Evolutionary conservation across 371 early-diverging fungal genomes (phyloP).

Genomic region (Lichtheimia ramosa): DNA sequence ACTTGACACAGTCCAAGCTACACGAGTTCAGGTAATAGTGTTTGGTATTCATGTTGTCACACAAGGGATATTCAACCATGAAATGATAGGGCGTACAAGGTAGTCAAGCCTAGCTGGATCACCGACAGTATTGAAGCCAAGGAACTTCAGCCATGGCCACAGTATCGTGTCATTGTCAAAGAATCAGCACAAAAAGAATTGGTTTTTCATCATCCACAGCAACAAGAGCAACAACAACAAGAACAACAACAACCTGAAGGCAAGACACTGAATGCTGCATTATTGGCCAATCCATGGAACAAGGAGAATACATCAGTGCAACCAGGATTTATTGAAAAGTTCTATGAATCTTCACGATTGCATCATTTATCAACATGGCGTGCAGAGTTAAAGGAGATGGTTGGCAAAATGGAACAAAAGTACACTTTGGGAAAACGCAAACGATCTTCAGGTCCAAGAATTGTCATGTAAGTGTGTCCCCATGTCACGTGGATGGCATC

Average conservation of each 20-base stretch:
- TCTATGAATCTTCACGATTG: conserved; percentile 78
- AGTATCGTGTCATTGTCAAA: conserved; percentile 41
- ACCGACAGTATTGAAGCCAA: conserved; percentile 62
- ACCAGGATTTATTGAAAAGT: conserved; percentile 74
- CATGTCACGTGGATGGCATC: too few species aligned
- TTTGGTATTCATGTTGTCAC: neutral
- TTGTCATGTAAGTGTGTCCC: conserved; percentile 32
- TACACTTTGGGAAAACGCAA: conserved; percentile 13
- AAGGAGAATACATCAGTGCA: conserved; percentile 39
- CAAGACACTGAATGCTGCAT: conserved; percentile 15
- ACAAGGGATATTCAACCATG: neutral
- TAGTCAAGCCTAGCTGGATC: conserved; percentile 83
- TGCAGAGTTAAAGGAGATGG: conserved; percentile 66
- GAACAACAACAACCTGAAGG: conserved; percentile 3
- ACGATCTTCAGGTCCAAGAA: conserved; percentile 10
- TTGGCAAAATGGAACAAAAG: conserved; percentile 36
- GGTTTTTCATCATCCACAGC: conserved; percentile 9
- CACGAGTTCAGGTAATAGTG: conserved; percentile 58
- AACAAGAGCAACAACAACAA: neutral
- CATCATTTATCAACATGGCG: conserved; percentile 86
- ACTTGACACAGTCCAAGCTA: conserved; percentile 67
- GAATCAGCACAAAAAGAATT: conserved; percentile 27
- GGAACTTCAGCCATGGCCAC: conserved; percentile 64
- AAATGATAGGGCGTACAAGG: conserved; percentile 56
- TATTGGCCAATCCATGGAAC: conserved; percentile 45